Percentiles rank a stretch among this genome's conserved stretches.
phyloP scores from a whole-genome alignment of 2,329 filamentous ascomycete species.

The Triangularia setosa region DNA sequence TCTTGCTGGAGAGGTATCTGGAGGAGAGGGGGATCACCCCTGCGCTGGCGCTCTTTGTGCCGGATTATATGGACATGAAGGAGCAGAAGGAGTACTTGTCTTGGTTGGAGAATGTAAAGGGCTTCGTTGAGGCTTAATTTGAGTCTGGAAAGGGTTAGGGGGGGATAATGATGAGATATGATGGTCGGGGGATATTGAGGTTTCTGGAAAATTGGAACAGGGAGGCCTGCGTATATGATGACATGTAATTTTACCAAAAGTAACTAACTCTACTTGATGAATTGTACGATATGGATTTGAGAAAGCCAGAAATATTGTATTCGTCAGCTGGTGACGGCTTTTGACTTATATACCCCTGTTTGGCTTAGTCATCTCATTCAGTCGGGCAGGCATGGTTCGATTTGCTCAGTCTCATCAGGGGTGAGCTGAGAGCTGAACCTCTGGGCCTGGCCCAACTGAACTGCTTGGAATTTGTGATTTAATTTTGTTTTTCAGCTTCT shows the following conservation, averaged over 20 bases:
- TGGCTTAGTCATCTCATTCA: constrained; percentile 4
- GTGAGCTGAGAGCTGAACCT: background rate
- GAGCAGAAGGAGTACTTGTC: constrained; percentile 95
- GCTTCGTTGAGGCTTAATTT: constrained; percentile 69
- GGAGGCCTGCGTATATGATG: constrained; percentile 1
- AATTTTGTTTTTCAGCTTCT: background rate
- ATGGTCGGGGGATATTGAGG: background rate
- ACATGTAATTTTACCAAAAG: background rate
- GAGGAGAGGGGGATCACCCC: constrained; percentile 91
- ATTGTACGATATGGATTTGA: constrained; percentile 6
- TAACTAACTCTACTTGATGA: constrained; percentile 5
- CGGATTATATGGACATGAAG: constrained; percentile 96
- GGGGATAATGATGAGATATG: constrained; percentile 1
- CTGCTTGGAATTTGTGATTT: background rate
- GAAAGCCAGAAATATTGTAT: background rate
- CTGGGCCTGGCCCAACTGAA: background rate
- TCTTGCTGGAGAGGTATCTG: constrained; percentile 86
- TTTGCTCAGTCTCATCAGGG: background rate
- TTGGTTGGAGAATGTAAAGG: constrained; percentile 86
- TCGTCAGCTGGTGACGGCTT: background rate
- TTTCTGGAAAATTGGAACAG: background rate
- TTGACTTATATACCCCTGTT: background rate
- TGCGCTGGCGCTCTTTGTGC: constrained; percentile 81
- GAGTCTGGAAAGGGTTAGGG: background rate
- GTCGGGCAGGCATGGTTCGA: background rate